These are phyloP conservation scores for Chrysanthemum lavandulifolium DNA, from an alignment of 129 eudicot species.

Conservation along the genomic window DNA sequence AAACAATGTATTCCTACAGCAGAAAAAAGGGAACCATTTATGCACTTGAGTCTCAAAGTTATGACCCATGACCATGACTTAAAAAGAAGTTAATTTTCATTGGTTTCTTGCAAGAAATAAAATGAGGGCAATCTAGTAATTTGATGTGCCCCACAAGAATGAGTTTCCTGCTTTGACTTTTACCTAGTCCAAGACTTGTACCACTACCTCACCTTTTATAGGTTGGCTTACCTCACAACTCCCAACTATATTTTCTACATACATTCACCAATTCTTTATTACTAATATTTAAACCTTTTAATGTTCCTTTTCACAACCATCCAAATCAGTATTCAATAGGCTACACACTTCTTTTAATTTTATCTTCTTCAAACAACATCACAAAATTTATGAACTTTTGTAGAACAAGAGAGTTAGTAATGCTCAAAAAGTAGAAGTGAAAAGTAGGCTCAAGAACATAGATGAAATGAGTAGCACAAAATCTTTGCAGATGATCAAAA, in stretches of 20 bases:
- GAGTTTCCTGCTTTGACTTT: constrained; percentile 29
- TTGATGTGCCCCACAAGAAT: constrained; percentile 18
- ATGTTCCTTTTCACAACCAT: constrained; percentile 24
- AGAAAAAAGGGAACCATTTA: neutral
- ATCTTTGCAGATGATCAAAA: constrained; percentile 28
- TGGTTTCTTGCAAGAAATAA: constrained; percentile 19
- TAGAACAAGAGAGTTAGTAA: neutral
- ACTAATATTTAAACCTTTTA: constrained; percentile 11
- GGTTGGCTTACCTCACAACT: constrained; percentile 34
- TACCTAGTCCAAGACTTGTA: constrained; percentile 24
- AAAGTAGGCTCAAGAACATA: neutral
- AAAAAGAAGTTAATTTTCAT: neutral
- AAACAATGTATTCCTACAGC: neutral
- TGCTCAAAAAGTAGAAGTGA: neutral
- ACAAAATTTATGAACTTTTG: neutral
- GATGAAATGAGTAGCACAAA: constrained; percentile 23
- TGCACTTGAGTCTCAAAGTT: constrained; percentile 3
- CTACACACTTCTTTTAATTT: constrained; percentile 1
- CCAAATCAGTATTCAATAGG: neutral
- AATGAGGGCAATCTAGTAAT: constrained; percentile 22
- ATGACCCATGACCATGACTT: constrained; percentile 1
- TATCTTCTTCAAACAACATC: neutral
- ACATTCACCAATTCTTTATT: constrained; percentile 27
- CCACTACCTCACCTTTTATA: constrained; percentile 25
- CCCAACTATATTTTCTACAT: constrained; percentile 35